Evolutionary conservation across 768 basidiomycete genomes (phyloP), one percentile per base, ranked within the genome.

Genomic region (Leccinum obscurum): DNA sequence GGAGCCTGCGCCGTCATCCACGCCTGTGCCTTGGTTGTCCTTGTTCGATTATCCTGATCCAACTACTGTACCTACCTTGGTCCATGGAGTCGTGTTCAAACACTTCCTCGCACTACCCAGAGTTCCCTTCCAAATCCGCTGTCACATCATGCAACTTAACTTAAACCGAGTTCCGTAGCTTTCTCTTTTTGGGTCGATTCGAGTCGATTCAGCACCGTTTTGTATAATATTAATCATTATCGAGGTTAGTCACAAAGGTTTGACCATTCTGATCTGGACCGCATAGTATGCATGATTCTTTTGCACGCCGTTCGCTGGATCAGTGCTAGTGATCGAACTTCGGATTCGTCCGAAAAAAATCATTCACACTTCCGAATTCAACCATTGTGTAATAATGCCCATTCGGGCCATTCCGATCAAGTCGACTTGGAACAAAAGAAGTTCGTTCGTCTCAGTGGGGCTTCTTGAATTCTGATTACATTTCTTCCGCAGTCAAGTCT

Each of bases 401-500:
- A 32, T 32, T 32, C 30, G 30, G 30, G 9, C 20, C 4, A 15
- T 50, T 41, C n/a, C 32, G 13, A 26, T 26, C 26, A 26, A 26
- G 26, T 26, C 26, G 26, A 26, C 26, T 26, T 26, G 39, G 39
- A 30, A 26, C 14, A 11, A 28, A 17, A 37, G 9, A 32, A 32
- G 30, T 32, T 32, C 6, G 30, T 32, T 32, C 30, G 37, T 61
- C 50, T 28, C 26, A 26, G 26, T 53, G 24, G 48, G 20, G 17
- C 24, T 28, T 44, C 22, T 26, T 26, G 26, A 26, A 26, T 26
- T 26, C 26, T 26, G 26, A 26, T 32, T 35, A 35, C 57, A 26
- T 44, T 22, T 22, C 32, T 17, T 63, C 57, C 54, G 63, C 58
- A 60, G 55, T 39, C 24, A 56, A n/a, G 13, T 57, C 34, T 22